Evolutionary conservation across 1,139 yeast genomes (phyloP).

Genomic region (Candida albicans): DNA sequence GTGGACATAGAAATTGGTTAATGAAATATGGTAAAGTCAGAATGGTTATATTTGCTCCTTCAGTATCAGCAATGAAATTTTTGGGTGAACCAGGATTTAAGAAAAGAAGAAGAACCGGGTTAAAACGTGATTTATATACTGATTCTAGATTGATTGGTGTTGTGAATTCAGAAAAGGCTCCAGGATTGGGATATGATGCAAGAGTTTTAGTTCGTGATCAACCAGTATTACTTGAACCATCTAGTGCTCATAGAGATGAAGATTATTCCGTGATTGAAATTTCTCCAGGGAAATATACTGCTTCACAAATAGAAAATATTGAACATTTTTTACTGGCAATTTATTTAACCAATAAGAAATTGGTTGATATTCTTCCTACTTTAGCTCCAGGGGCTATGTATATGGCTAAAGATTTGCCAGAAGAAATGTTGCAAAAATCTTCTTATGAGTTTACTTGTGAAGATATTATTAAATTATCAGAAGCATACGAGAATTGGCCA

Average conservation of each 20-base stretch:
- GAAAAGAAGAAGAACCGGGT: constrained; percentile 56
- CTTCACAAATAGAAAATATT: constrained; percentile 66
- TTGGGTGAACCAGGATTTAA: constrained; percentile 48
- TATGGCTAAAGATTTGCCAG: constrained; percentile 34
- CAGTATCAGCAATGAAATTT: constrained; percentile 60
- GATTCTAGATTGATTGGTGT: constrained; percentile 54
- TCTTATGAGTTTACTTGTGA: constrained; percentile 53
- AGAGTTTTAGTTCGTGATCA: constrained; percentile 37
- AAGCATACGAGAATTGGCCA: constrained; percentile 73
- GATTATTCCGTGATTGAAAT: constrained; percentile 56
- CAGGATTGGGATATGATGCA: constrained; percentile 40
- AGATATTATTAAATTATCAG: constrained; percentile 53
- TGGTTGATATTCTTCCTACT: constrained; percentile 49
- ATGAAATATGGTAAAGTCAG: constrained; percentile 72
- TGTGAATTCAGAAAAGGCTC: constrained; percentile 26
- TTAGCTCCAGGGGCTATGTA: constrained; percentile 88
- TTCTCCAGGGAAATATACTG: constrained; percentile 51
- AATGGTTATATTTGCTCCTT: constrained; percentile 64
- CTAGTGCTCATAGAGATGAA: constrained; percentile 23
- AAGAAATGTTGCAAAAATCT: constrained; percentile 39
- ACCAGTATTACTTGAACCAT: constrained; percentile 31
- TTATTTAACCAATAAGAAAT: constrained; percentile 9
- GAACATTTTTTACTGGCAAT: constrained; percentile 56
- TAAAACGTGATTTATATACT: constrained; percentile 61
- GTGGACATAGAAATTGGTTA: constrained; percentile 72